Evolutionary conservation across 805 yeast genomes (phyloP).

Genomic region (Candida maris): DNA sequence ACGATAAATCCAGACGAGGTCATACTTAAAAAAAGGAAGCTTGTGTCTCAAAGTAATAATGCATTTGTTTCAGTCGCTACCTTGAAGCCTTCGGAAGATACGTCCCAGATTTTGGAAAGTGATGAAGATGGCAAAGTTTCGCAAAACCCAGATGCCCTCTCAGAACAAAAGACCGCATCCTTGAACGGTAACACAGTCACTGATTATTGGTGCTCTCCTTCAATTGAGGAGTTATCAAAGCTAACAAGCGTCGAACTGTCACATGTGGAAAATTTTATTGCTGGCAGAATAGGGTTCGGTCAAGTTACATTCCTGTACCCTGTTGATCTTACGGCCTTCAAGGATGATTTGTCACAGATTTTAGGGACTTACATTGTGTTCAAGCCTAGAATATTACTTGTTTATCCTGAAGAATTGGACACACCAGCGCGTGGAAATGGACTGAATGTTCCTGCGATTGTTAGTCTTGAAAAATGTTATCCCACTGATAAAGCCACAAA

Average conservation of each 20-base stretch:
- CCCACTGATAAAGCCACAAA: slow-evolving; percentile 38
- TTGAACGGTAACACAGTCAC: slow-evolving; percentile 2
- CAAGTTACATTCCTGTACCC: slow-evolving; percentile 62
- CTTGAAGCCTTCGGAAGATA: neutral
- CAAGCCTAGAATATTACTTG: slow-evolving; percentile 50
- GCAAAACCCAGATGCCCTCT: neutral
- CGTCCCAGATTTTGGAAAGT: neutral
- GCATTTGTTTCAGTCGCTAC: neutral
- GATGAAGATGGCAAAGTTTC: neutral
- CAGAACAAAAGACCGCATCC: neutral
- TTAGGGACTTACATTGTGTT: slow-evolving; percentile 45
- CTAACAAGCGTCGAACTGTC: slow-evolving; percentile 46
- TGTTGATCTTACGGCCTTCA: slow-evolving; percentile 61
- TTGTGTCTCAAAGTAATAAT: neutral
- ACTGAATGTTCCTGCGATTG: slow-evolving; percentile 71
- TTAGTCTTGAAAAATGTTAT: slow-evolving; percentile 58
- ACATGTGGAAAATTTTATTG: slow-evolving; percentile 57
- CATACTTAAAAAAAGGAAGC: slow-evolving; percentile 14
- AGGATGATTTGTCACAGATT: slow-evolving; percentile 36
- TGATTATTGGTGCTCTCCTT: slow-evolving; percentile 74
- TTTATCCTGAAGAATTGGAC: slow-evolving; percentile 50
- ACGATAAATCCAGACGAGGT: slow-evolving; percentile 32
- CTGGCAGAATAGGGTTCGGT: slow-evolving; percentile 67
- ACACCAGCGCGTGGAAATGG: slow-evolving; percentile 68
- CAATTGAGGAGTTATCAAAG: slow-evolving; percentile 44